Evolutionary conservation across 345 rosid species (phyloP).

Genomic region (Jatropha curcas): DNA sequence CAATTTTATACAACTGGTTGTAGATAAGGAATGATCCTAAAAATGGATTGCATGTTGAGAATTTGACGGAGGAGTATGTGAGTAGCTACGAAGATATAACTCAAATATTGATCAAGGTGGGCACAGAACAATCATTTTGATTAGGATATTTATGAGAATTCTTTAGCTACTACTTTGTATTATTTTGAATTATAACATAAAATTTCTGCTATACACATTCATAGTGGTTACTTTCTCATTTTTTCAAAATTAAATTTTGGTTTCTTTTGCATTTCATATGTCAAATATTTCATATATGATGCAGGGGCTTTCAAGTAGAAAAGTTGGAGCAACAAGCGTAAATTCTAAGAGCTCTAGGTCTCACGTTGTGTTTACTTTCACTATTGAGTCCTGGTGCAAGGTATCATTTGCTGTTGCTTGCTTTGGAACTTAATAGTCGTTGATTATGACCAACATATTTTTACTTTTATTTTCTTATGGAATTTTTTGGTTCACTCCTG

Average conservation of each 20-base stretch:
- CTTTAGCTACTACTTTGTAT: background rate
- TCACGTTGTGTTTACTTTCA: constrained; percentile 70
- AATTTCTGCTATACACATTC: background rate
- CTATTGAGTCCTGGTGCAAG: constrained; percentile 83
- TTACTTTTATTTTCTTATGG: background rate
- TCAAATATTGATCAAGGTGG: constrained; percentile 88
- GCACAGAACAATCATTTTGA: background rate
- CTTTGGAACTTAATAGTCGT: background rate
- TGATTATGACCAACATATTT: background rate
- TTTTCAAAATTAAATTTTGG: too few relatives aligned
- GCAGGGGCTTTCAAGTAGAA: constrained; percentile 92
- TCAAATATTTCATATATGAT: background rate
- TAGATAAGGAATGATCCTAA: constrained; percentile 84
- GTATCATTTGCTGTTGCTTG: constrained; percentile 32
- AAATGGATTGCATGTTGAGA: constrained; percentile 78
- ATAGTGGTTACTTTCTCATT: too few relatives aligned
- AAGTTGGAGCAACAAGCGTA: constrained; percentile 92
- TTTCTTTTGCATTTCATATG: background rate
- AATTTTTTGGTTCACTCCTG: too few relatives aligned
- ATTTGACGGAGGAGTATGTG: constrained; percentile 86
- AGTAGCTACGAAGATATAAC: constrained; percentile 76
- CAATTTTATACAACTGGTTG: constrained; percentile 17
- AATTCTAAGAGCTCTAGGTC: constrained; percentile 98
- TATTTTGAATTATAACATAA: background rate
- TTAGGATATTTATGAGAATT: background rate